Percentiles rank a stretch among this genome's conserved stretches.
These are phyloP conservation scores for Eucalyptus guilfoylei DNA, from an alignment of 345 rosid species.

Conservation along the genomic window DNA sequence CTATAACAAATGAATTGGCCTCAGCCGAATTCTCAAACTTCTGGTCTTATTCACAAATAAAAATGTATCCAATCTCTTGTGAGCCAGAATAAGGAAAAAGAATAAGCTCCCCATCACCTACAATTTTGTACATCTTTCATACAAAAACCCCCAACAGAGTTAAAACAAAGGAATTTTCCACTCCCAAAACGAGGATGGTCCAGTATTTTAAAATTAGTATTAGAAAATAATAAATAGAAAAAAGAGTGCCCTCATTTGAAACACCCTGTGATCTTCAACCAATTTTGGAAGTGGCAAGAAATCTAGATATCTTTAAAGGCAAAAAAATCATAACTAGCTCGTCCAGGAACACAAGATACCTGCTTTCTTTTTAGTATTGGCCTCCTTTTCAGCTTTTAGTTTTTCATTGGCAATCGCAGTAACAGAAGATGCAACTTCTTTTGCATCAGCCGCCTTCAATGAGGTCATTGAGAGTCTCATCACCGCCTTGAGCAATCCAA, in stretches of 20 bases:
- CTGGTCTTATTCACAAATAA: neutral
- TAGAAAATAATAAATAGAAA: neutral
- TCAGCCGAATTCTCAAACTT: neutral
- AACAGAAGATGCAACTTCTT: constrained; percentile 76
- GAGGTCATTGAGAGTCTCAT: constrained; percentile 67
- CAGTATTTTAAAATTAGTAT: neutral
- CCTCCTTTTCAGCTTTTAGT: constrained; percentile 83
- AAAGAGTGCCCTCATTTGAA: neutral
- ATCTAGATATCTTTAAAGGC: neutral
- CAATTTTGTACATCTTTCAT: neutral
- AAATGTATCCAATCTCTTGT: neutral
- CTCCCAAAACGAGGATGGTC: neutral
- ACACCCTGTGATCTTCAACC: neutral
- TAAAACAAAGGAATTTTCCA: neutral
- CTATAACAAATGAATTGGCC: neutral
- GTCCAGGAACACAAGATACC: constrained; percentile 14
- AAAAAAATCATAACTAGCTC: neutral
- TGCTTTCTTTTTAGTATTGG: constrained; percentile 65
- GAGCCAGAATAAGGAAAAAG: neutral
- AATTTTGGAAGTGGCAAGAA: neutral
- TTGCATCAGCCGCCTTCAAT: constrained; percentile 81
- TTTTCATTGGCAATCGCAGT: constrained; percentile 89
- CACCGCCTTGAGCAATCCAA: constrained; percentile 59
- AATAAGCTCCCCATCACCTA: neutral
- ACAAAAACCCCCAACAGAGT: neutral